Percentiles rank a stretch among this genome's conserved stretches.
phyloP scores from a whole-genome alignment of 805 yeast genomes.

The Nakazawaea laoshanensis region DNA sequence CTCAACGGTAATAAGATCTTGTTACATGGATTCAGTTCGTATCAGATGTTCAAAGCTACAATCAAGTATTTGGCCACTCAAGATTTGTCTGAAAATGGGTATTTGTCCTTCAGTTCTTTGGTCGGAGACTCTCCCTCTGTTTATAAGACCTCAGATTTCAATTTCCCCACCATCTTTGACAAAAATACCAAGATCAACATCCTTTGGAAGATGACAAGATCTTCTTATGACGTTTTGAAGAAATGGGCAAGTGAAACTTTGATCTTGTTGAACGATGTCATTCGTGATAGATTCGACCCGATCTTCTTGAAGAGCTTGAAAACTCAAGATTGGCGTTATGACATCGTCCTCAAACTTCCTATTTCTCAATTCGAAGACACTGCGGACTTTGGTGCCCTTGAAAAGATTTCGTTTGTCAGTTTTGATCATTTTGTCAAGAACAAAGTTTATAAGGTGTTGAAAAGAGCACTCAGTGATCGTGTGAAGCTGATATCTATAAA shows the following conservation, averaged over 20 bases:
- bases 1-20: conserved; percentile 65
- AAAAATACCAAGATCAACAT: conserved; percentile 70
- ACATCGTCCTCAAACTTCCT: conserved; percentile 49
- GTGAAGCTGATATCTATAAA: conserved; percentile 28
- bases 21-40: conserved; percentile 83
- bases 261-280: conserved; percentile 63
- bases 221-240: conserved; percentile 54
- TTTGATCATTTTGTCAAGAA: conserved; percentile 58
- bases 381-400: conserved; percentile 54
- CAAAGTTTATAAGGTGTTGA: conserved; percentile 50
- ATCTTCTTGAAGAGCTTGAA: conserved; percentile 60
- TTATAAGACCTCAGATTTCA: conserved; percentile 52
- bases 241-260: conserved; percentile 65
- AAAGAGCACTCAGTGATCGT: conserved; percentile 48
- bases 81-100: conserved; percentile 58
- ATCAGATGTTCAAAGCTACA: conserved; percentile 87
- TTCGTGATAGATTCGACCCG: conserved; percentile 74
- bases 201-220: conserved; percentile 69
- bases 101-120: conserved; percentile 56
- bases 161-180: conserved; percentile 70
- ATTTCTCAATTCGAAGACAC: conserved; percentile 30
- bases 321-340: conserved; percentile 53
- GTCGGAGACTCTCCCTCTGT: conserved; percentile 37
- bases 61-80: conserved; percentile 73
- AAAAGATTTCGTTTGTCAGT: conserved; percentile 63